Conservation (phyloP, 129 eudicot species). For the Tanacetum coccineum region DNA sequence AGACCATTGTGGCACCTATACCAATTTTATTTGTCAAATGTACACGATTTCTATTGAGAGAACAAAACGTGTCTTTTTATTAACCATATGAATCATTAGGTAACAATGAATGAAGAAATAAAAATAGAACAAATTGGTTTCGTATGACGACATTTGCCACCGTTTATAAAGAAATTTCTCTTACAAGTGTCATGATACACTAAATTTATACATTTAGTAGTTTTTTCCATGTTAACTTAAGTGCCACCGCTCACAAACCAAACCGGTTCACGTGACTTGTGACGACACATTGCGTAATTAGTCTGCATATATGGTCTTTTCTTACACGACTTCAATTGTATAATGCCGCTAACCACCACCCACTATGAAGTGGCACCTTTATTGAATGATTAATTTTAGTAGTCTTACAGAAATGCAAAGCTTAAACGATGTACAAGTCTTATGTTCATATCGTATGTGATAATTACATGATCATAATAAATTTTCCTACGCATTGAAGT, state of each 20-base stretch:
- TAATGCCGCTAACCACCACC: constrained; percentile 22
- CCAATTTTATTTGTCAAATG: background rate
- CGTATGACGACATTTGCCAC: constrained; percentile 28
- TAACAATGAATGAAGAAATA: constrained; percentile 17
- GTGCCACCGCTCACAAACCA: constrained; percentile 20
- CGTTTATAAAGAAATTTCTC: constrained; percentile 15
- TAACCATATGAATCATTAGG: background rate
- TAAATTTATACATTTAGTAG: constrained; percentile 20
- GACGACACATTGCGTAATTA: constrained; percentile 18
- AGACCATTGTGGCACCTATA: constrained; percentile 12
- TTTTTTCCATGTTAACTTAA: constrained; percentile 24
- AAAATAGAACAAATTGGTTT: constrained; percentile 27
- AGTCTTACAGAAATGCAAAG: background rate
- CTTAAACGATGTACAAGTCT: too few species aligned
- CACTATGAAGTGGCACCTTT: constrained; percentile 22
- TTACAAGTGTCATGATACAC: constrained; percentile 26
- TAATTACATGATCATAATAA: background rate
- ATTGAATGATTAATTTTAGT: constrained; percentile 19
- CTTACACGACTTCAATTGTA: constrained; percentile 21
- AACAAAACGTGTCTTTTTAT: constrained; percentile 16
- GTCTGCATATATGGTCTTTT: constrained; percentile 21
- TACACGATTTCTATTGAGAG: constrained; percentile 4
- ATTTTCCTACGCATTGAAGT: background rate
- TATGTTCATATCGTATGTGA: background rate
- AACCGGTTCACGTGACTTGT: constrained; percentile 30